Conservation (phyloP, 805 yeast species). For the Lachancea nothofagi region DNA sequence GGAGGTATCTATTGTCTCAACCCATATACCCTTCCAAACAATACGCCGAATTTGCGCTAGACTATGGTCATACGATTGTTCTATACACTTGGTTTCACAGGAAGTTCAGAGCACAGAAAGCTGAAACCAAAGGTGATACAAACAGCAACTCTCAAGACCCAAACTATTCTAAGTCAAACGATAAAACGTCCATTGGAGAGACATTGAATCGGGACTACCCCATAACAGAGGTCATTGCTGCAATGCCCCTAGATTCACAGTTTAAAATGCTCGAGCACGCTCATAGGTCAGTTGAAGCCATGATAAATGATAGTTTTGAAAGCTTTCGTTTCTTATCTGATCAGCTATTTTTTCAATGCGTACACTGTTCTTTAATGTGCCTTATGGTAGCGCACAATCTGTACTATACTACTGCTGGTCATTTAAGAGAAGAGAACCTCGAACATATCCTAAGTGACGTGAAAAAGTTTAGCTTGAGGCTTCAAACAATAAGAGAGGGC, state of each 20-base stretch:
- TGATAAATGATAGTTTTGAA: constrained; percentile 16
- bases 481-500: constrained; percentile 21
- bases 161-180: neutral
- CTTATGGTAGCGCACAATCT: constrained; percentile 11
- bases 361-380: constrained; percentile 16
- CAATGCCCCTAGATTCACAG: constrained; percentile 14
- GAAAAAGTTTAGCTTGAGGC: constrained; percentile 19
- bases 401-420: constrained; percentile 1
- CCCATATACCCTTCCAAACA: constrained; percentile 66
- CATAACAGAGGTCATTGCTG: constrained; percentile 12
- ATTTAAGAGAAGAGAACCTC: constrained; percentile 6
- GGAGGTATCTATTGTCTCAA: constrained; percentile 65
- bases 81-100: constrained; percentile 31
- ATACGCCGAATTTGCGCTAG: constrained; percentile 66
- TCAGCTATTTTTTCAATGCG: constrained; percentile 19
- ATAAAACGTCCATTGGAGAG: constrained; percentile 11
- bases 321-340: constrained; percentile 21
- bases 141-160: neutral
- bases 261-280: constrained; percentile 16
- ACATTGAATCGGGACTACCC: constrained; percentile 14
- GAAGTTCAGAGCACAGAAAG: constrained; percentile 1
- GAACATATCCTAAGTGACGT: constrained; percentile 14
- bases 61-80: constrained; percentile 52
- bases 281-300: constrained; percentile 13
- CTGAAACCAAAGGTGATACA: too few relatives aligned